Percentiles rank a stretch among this genome's conserved stretches.
phyloP scores from a whole-genome alignment of 2,329 filamentous ascomycete genomes.

The Grosmannia clavigera region DNA sequence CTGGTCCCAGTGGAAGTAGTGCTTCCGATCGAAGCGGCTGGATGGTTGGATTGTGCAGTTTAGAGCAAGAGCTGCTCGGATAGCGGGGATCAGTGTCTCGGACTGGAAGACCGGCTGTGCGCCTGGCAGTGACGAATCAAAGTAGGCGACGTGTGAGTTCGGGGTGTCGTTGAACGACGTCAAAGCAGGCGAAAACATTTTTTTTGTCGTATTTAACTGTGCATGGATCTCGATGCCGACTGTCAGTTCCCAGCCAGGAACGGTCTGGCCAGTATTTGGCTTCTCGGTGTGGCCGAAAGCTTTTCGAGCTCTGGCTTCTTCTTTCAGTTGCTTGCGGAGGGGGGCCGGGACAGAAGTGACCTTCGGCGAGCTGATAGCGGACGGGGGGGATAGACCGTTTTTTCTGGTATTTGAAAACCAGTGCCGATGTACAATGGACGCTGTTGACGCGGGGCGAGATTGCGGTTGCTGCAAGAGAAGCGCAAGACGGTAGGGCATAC shows the following conservation, averaged over 20 bases:
- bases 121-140: slow-evolving; percentile 82
- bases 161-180: slow-evolving; percentile 52
- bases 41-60: slow-evolving; percentile 63
- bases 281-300: slow-evolving; percentile 30
- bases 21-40: slow-evolving; percentile 88
- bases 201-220: slow-evolving; percentile 77
- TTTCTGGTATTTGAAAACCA: neutral
- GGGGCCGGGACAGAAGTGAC: slow-evolving; percentile 25
- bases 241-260: slow-evolving; percentile 75
- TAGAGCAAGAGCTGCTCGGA: slow-evolving; percentile 77
- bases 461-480: neutral
- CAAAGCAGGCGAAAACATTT: slow-evolving; percentile 71
- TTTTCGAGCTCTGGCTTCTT: slow-evolving; percentile 44
- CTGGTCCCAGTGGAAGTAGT: slow-evolving; percentile 99
- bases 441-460: neutral
- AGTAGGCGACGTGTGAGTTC: slow-evolving; percentile 78
- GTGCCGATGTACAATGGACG: neutral
- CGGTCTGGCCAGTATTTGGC: slow-evolving; percentile 36
- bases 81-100: slow-evolving; percentile 73
- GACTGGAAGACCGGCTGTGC: slow-evolving; percentile 78
- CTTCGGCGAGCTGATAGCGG: too few species aligned
- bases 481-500: neutral
- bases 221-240: slow-evolving; percentile 97
- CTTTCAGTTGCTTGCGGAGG: slow-evolving; percentile 60
- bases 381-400: neutral